Conservation (phyloP, 441 rosid genomes). For the Bocquillonia castaneifolia region DNA sequence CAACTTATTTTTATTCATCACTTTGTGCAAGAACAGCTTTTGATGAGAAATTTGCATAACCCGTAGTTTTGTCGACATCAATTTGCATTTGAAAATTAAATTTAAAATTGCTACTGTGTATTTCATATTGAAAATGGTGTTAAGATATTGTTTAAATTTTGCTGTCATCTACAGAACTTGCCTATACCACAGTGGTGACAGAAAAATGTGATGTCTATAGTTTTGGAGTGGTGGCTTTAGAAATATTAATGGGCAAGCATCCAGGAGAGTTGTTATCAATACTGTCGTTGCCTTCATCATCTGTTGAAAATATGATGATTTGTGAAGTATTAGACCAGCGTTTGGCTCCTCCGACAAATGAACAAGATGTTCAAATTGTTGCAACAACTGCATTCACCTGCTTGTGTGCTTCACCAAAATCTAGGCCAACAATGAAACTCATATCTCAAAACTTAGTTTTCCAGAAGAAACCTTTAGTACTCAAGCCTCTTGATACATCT, state of each 20-base stretch:
- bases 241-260: too few relatives aligned
- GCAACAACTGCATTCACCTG: not conserved
- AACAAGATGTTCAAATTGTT: not conserved
- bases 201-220: too few relatives aligned
- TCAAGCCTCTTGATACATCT: not conserved
- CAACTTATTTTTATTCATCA: too few relatives aligned
- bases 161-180: not conserved
- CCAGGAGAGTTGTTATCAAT: not conserved
- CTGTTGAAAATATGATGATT: not conserved
- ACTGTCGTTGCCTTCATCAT: not conserved
- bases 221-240: too few relatives aligned
- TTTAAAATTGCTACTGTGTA: too few relatives aligned
- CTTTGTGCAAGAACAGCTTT: too few relatives aligned
- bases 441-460: not conserved
- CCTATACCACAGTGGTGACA: not conserved
- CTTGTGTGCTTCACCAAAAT: not conserved
- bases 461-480: not conserved
- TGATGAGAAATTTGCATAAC: not conserved
- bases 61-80: too few relatives aligned
- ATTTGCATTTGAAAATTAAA: too few relatives aligned
- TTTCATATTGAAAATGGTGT: too few relatives aligned
- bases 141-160: not conserved
- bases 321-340: not conserved
- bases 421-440: not conserved
- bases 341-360: not conserved